phyloP scores from a whole-genome alignment of 768 basidiomycete species.

The Galerina marginata region DNA sequence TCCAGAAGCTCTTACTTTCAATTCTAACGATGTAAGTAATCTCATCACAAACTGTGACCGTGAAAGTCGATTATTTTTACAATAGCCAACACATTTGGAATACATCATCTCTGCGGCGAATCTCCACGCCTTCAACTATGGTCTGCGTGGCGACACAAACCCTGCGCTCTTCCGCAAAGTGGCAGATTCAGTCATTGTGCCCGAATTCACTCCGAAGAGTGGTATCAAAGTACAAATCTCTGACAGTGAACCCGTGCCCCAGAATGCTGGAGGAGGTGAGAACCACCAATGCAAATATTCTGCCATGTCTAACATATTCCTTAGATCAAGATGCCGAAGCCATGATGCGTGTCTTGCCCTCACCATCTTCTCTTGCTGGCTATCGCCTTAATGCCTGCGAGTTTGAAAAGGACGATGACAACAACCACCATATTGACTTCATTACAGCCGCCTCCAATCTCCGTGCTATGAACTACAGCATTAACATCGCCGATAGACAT shows the following conservation, averaged over 20 bases:
- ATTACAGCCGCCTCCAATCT: conserved; percentile 98
- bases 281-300: conserved; percentile 21
- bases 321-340: conserved; percentile 60
- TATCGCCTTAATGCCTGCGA: conserved; percentile 95
- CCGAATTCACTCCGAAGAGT: conserved; percentile 91
- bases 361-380: conserved; percentile 92
- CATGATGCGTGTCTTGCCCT: conserved; percentile 73
- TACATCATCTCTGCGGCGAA: conserved; percentile 95
- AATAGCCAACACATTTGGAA: conserved; percentile 80
- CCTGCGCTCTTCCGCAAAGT: conserved; percentile 81
- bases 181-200: conserved; percentile 81
- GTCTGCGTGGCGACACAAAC: conserved; percentile 89
- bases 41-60: conserved; percentile 1
- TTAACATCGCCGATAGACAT: conserved; percentile 85
- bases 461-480: conserved; percentile 93
- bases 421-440: conserved; percentile 98
- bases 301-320: conserved; percentile 13
- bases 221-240: conserved; percentile 93
- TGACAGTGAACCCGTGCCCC: conserved; percentile 87
- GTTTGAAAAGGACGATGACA: conserved; percentile 99
- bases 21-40: conserved; percentile 81
- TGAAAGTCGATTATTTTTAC: conserved; percentile 2
- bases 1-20: conserved; percentile 87
- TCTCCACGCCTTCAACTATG: conserved; percentile 97
- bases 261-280: conserved; percentile 42